phyloP scores from a whole-genome alignment of 1,284 basidiomycete genomes.

The Pulchroboletus neoregius region DNA sequence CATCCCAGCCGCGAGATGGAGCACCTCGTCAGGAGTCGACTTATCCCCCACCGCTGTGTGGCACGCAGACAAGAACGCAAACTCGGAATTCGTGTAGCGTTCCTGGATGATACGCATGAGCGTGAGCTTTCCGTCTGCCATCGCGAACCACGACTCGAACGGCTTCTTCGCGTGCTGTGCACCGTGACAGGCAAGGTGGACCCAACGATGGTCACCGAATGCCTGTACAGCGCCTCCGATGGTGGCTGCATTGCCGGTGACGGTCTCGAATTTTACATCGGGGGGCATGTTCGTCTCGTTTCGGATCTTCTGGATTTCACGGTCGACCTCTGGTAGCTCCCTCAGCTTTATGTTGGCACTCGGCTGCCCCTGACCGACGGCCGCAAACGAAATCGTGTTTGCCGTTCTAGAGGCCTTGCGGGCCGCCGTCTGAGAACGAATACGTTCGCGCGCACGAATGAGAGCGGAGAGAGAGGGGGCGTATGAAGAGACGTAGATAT shows the following conservation, averaged over 20 bases:
- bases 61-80: too few species aligned
- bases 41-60: too few species aligned
- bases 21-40: too few species aligned
- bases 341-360: background rate
- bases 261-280: background rate
- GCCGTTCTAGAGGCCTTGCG: background rate
- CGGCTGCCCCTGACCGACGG: background rate
- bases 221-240: background rate
- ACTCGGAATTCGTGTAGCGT: background rate
- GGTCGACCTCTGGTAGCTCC: background rate
- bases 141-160: background rate
- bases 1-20: too few species aligned
- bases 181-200: too few species aligned
- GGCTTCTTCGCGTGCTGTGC: background rate
- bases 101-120: constrained; percentile 4
- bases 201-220: background rate
- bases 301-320: background rate
- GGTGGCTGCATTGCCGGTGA: background rate
- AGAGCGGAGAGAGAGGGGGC: background rate
- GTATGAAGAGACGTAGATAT: background rate
- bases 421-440: background rate
- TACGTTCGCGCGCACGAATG: background rate
- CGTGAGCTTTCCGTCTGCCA: constrained; percentile 1
- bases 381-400: background rate
- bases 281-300: background rate